Base-by-base conservation (phyloP, 2,329 filamentous ascomycete species). In the Plenodomus tracheiphilus region DNA sequence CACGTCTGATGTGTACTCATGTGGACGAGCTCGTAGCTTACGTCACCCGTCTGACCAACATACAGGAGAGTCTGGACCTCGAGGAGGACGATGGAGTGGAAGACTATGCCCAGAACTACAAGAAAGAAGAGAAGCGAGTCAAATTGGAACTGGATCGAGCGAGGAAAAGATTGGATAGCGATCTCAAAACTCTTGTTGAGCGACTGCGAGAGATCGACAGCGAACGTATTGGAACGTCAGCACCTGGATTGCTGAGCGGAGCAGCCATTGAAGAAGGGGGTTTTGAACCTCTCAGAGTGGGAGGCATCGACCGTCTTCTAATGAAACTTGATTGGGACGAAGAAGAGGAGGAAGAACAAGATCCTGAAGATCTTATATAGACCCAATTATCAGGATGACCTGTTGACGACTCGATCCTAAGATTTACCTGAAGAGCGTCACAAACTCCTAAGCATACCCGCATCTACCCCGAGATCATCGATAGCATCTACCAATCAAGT, bases 11-110 rank as follows among this genome's bases (percentile, higher is more conserved):
- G 5, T 81, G 91, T 28, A 80, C 84, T 18, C 84, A 89, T 61
- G 83, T 91, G n/a, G 92, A 97, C 71, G 87, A 87, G 58, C 85
- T 96, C 10, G 85, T 90, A 20, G 87, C 89, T 0, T 84, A 91
- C 34, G 82, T 94, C 39, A 81, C 85, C 43, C 87, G 90, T 2
- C 79, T 96, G 0, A 85, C 94, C 56, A 79, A 79, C 2, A 84
- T 94, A 41, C 94, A 92, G 79, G 82, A 84, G 16, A 85, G 87
- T 0, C 79, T 91, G 30, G 91, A 96, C 68, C 81, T 95, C 0
- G 89, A 96, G 70, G 81, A 83, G 3, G 90, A 96, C 62, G 87
- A 90, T 47, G 90, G 89, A 5, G 88, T 94, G 0, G 84, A 92
- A 4, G 89, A 74, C 30, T 73, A 66, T 19, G 56, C 68, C 17